Evolutionary conservation across 768 basidiomycete genomes (phyloP).

Genomic region (Phlegmacium glaucopus): DNA sequence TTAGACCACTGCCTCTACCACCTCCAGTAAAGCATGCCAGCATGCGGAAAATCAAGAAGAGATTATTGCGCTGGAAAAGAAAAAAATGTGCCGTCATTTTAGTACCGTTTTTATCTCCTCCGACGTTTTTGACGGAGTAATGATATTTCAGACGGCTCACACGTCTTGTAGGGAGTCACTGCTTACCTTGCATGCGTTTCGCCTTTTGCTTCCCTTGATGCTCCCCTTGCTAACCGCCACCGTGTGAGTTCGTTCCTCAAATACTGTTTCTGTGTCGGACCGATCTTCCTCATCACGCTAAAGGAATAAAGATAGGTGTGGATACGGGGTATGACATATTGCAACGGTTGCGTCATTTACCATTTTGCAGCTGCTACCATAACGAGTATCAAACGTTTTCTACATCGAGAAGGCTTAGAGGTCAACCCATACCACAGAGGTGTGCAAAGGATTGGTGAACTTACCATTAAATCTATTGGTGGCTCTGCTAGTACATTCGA

Average conservation of each 20-base stretch:
- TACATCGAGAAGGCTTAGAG: background rate
- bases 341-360: too few species aligned
- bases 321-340: background rate
- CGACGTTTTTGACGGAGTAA: background rate
- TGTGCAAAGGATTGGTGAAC: too few species aligned
- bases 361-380: conserved; percentile 4
- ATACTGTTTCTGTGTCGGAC: conserved; percentile 17
- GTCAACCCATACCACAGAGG: too few species aligned
- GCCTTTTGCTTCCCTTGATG: background rate
- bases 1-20: too few species aligned
- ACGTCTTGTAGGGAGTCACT: too few species aligned
- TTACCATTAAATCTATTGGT: conserved; percentile 12
- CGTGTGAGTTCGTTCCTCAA: conserved; percentile 8
- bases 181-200: background rate
- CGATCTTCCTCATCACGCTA: conserved; percentile 11
- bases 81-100: background rate
- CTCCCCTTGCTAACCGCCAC: background rate
- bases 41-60: background rate
- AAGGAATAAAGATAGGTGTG: background rate
- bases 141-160: background rate
- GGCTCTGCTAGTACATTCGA: conserved; percentile 2
- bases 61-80: background rate
- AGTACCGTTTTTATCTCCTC: background rate
- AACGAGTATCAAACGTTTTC: conserved; percentile 15
- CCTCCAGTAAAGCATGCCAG: background rate